Evolutionary conservation across 345 rosid genomes (phyloP), one percentile per base, ranked within the genome.

Genomic region (Eucalyptus melliodora): DNA sequence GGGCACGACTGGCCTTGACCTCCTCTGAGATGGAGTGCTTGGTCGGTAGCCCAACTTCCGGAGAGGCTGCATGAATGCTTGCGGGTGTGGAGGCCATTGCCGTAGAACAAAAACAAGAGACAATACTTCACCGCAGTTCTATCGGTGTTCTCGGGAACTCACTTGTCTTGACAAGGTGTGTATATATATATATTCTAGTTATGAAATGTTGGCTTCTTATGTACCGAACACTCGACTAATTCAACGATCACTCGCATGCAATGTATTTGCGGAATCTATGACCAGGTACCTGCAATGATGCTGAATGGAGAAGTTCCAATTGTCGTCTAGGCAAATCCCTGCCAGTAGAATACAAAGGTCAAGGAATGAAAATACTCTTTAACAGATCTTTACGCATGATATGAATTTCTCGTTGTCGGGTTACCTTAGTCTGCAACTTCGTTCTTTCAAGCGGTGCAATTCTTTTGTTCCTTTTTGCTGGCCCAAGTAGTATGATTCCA

Each of bases 81-180:
- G 89, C 89, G 56, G 88, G 89, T 21, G 88, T 65, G 88, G 89
- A 89, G 60, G 88, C 72, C 94, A 92, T 93, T 82, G 34, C 59
- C 13, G 87, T 49, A 50, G 81, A 47, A 87, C 88, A 26, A 44
- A 49, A 50, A 26, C 59, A 86, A 50, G 60, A 49, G 42, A 21
- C 83, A 11, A 23, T 37, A 77, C 83, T 77, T 72, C 45, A 19
- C 44, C 44, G 7, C 47, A 11, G 47, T 77, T 77, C 83, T 77
- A 21, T 37, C 24, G 27, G 83, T 37, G 83, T 37, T 77, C 47
- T 77, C 83, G 24, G 47, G 83, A 77, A 72, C 83, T 19, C 16
- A 40, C 47, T 77, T 37, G 15, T 77, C 16, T 77, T 21, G 44
- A 72, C 82, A 72, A 19, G 40, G 45, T 72, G n/a, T n/a, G 5